These are phyloP conservation scores for Camellia granthamiana DNA, from an alignment of 148 eudicot species.

Conservation along the genomic window DNA sequence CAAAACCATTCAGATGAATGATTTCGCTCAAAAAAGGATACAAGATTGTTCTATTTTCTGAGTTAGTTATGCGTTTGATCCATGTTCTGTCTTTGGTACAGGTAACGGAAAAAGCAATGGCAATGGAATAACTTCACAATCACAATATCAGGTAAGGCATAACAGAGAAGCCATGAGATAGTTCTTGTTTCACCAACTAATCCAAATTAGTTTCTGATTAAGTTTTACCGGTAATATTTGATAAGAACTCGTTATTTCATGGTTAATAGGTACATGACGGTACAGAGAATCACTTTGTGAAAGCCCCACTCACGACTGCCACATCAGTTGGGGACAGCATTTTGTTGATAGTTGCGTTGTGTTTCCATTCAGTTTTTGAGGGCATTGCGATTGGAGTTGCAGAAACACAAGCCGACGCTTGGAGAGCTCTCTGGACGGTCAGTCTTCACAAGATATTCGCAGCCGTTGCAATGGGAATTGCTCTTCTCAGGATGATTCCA, in stretches of 20 bases:
- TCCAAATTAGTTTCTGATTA: not conserved
- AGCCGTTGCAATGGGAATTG: constrained; percentile 66
- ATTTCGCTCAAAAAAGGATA: not conserved
- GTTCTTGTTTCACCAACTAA: not conserved
- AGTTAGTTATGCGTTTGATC: not conserved
- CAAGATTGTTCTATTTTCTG: too few relatives aligned
- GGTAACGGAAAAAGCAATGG: not conserved
- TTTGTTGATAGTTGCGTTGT: constrained; percentile 53
- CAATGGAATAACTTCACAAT: not conserved
- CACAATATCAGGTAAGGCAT: constrained; percentile 32
- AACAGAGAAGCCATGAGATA: not conserved
- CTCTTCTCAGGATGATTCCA: constrained; percentile 60
- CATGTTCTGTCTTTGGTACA: not conserved
- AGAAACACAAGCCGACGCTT: constrained; percentile 48
- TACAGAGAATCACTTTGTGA: constrained; percentile 12
- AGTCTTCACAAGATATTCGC: constrained; percentile 66
- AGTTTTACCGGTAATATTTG: not conserved
- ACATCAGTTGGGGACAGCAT: constrained; percentile 55
- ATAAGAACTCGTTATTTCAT: not conserved
- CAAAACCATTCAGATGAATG: not conserved
- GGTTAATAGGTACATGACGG: constrained; percentile 17
- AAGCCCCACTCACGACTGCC: constrained; percentile 35
- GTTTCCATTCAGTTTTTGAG: constrained; percentile 69
- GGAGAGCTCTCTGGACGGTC: constrained; percentile 70
- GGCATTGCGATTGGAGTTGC: constrained; percentile 71